These are phyloP conservation scores for Aspergillus quadrilineatus DNA, from an alignment of 2,329 filamentous ascomycete genomes.

Conservation along the genomic window DNA sequence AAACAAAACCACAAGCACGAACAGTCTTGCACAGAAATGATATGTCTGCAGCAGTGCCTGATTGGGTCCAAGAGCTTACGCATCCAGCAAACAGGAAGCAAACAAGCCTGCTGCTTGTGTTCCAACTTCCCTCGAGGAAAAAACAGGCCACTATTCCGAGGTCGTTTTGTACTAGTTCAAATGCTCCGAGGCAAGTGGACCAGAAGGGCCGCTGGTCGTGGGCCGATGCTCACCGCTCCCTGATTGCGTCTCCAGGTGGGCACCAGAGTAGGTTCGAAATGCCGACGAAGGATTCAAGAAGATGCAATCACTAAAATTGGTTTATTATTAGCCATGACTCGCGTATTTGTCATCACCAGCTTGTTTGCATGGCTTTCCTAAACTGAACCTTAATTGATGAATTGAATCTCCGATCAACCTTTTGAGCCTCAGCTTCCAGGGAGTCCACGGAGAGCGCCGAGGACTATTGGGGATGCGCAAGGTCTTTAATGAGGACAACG, in stretches of 20 bases:
- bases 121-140: neutral
- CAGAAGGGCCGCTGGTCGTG: neutral
- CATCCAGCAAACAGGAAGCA: neutral
- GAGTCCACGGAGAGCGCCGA: neutral
- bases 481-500: neutral
- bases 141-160: neutral
- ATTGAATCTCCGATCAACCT: neutral
- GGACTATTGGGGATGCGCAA: neutral
- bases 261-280: neutral
- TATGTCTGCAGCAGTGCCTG: neutral
- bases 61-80: neutral
- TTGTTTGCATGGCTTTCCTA: neutral
- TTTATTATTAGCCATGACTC: conserved; percentile 2
- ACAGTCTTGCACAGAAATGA: neutral
- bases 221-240: conserved; percentile 6
- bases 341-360: conserved; percentile 8
- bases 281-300: neutral
- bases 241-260: neutral
- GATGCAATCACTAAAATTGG: neutral
- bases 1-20: neutral
- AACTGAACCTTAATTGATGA: conserved; percentile 1
- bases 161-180: neutral
- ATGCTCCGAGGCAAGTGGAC: neutral
- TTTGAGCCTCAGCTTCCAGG: conserved; percentile 3
- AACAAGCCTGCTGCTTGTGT: neutral